These are phyloP conservation scores for Camellia sinensis DNA, from an alignment of 148 eudicot genomes.

Conservation along the genomic window DNA sequence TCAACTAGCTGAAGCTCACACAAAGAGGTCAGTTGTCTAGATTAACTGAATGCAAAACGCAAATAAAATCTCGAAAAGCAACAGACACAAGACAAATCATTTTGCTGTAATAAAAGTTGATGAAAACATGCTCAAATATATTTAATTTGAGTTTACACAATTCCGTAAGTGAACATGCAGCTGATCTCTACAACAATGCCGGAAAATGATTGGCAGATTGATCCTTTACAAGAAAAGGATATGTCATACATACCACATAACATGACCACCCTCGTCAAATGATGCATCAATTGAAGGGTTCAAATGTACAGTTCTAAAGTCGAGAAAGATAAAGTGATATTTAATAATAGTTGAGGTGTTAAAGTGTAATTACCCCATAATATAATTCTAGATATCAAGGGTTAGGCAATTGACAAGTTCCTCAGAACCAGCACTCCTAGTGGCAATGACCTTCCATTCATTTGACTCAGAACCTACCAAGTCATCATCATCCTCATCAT, in stretches of 20 bases:
- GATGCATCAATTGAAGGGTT: background rate
- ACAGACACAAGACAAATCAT: background rate
- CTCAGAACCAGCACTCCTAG: conserved; percentile 50
- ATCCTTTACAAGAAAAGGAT: conserved; percentile 9
- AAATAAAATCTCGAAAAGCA: background rate
- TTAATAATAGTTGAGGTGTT: no score
- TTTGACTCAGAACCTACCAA: conserved; percentile 22
- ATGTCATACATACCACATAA: background rate
- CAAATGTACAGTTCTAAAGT: no score
- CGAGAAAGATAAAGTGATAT: no score
- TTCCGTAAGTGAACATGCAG: background rate
- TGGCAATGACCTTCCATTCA: conserved; percentile 65
- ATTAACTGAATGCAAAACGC: background rate
- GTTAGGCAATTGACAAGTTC: conserved; percentile 82
- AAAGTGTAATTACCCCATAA: no score
- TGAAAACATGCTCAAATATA: background rate
- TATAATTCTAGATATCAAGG: conserved; percentile 44
- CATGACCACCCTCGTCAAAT: background rate
- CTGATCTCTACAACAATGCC: background rate
- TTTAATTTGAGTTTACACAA: conserved; percentile 1
- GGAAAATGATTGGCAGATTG: background rate
- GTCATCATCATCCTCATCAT: background rate
- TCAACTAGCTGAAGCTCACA: no score
- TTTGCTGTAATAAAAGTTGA: background rate
- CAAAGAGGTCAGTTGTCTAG: no score